phyloP scores from a whole-genome alignment of 768 basidiomycete genomes.

The Agaricus bisporus region DNA sequence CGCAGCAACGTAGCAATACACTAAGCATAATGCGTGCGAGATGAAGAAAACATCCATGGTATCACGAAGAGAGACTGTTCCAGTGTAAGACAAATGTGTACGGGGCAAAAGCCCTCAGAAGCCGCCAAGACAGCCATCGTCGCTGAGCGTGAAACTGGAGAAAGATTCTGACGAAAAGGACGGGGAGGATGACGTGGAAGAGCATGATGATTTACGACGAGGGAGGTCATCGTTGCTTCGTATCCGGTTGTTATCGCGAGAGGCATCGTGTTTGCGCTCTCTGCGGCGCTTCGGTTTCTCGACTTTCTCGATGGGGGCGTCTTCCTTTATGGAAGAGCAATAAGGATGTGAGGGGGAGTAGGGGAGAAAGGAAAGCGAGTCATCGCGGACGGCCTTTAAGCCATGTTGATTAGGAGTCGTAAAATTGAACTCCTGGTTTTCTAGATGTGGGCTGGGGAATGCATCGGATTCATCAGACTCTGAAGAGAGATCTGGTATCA shows the following conservation, averaged over 20 bases:
- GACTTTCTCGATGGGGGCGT: slow-evolving; percentile 10
- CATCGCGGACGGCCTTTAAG: slow-evolving; percentile 6
- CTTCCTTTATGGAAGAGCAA: slow-evolving; percentile 11
- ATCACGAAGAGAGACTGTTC: not conserved
- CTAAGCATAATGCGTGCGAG: slow-evolving; percentile 1
- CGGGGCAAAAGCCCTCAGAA: slow-evolving; percentile 21
- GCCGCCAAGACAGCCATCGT: slow-evolving; percentile 40
- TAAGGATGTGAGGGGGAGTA: slow-evolving; percentile 24
- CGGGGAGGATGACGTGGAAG: not conserved
- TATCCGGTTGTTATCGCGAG: slow-evolving; percentile 34
- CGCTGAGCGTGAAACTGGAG: slow-evolving; percentile 22
- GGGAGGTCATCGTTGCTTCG: slow-evolving; percentile 18
- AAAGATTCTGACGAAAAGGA: slow-evolving; percentile 10
- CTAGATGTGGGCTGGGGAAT: slow-evolving; percentile 30
- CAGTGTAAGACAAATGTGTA: not conserved
- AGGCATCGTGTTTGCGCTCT: slow-evolving; percentile 28
- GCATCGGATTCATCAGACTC: slow-evolving; percentile 65
- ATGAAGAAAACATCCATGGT: not conserved
- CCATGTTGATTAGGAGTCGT: slow-evolving; percentile 7
- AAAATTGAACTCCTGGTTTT: slow-evolving; percentile 16
- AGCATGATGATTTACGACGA: not conserved
- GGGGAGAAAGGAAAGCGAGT: slow-evolving; percentile 31
- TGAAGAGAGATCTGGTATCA: slow-evolving; percentile 56
- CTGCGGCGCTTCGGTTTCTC: slow-evolving; percentile 18
- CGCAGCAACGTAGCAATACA: slow-evolving; percentile 4